Conservation (phyloP, 345 rosid genomes). For the Stellera chamaejasme region DNA sequence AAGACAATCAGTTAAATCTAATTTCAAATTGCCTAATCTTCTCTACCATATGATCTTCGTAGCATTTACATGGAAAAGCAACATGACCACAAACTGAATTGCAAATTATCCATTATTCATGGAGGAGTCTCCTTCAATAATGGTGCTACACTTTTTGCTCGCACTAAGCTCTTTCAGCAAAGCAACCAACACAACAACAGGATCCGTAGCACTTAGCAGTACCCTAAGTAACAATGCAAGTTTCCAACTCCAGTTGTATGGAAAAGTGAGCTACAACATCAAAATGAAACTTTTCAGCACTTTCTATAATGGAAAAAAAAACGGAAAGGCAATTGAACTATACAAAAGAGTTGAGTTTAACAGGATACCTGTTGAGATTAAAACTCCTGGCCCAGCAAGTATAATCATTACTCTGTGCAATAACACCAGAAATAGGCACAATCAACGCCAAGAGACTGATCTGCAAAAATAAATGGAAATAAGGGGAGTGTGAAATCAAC, state of each 20-base stretch:
- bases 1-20: conserved; percentile 3
- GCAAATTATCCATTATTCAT: conserved; percentile 90
- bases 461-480: too few species aligned
- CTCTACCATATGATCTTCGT: conserved; percentile 1
- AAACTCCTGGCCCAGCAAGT: conserved; percentile 95
- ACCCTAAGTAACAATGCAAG: conserved; percentile 90
- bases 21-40: conserved; percentile 2
- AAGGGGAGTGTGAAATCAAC: too few species aligned
- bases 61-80: not conserved
- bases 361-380: conserved; percentile 82
- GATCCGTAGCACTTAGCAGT: conserved; percentile 96
- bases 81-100: conserved; percentile 4
- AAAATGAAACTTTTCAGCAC: conserved; percentile 4
- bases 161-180: conserved; percentile 94
- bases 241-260: conserved; percentile 91
- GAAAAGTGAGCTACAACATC: conserved; percentile 63
- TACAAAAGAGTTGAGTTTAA: not conserved
- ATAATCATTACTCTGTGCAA: conserved; percentile 74
- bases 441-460: not conserved
- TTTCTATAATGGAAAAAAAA: not conserved
- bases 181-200: conserved; percentile 88
- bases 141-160: conserved; percentile 83
- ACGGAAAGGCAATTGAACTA: not conserved
- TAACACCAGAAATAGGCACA: not conserved
- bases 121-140: conserved; percentile 95